These are phyloP conservation scores for Plasmodium ovale DNA, from an alignment of 169 alveolate genomes.

Conservation along the genomic window DNA sequence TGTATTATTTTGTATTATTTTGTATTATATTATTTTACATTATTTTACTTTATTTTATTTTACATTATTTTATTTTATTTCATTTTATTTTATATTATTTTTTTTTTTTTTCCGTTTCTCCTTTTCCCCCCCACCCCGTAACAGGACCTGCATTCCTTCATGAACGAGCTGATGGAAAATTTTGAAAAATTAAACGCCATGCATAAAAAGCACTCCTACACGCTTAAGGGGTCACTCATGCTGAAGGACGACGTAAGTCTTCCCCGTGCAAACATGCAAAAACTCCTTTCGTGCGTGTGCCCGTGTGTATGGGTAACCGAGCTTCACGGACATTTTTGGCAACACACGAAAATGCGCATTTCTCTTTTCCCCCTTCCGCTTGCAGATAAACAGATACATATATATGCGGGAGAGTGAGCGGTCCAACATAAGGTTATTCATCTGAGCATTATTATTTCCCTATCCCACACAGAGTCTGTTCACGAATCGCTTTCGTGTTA, in stretches of 20 bases:
- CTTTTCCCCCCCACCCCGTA: too few relatives aligned
- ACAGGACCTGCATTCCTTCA: conserved; percentile 32
- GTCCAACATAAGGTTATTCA: conserved; percentile 50
- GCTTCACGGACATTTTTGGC: too few relatives aligned
- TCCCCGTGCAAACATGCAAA: neutral
- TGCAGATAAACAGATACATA: conserved; percentile 67
- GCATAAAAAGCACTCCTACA: conserved; percentile 26
- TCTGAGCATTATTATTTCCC: neutral
- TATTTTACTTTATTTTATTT: too few relatives aligned
- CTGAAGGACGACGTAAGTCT: conserved; percentile 59
- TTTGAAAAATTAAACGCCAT: conserved; percentile 9
- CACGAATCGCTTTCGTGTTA: neutral
- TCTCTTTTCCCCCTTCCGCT: neutral
- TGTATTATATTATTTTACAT: too few relatives aligned
- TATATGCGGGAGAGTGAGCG: conserved; percentile 68
- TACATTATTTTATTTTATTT: too few relatives aligned
- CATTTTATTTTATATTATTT: neutral
- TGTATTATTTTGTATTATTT: too few relatives aligned
- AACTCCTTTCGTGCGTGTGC: too few relatives aligned
- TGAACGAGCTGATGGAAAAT: conserved; percentile 25
- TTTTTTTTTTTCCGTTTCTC: neutral
- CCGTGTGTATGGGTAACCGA: too few relatives aligned
- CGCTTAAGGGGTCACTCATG: conserved; percentile 40
- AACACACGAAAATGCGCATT: too few relatives aligned
- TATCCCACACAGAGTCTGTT: neutral